Percentiles rank a stretch among this genome's conserved stretches.
These are phyloP conservation scores for Coniophora puteana DNA, from an alignment of 1,284 basidiomycete genomes.

Conservation along the genomic window DNA sequence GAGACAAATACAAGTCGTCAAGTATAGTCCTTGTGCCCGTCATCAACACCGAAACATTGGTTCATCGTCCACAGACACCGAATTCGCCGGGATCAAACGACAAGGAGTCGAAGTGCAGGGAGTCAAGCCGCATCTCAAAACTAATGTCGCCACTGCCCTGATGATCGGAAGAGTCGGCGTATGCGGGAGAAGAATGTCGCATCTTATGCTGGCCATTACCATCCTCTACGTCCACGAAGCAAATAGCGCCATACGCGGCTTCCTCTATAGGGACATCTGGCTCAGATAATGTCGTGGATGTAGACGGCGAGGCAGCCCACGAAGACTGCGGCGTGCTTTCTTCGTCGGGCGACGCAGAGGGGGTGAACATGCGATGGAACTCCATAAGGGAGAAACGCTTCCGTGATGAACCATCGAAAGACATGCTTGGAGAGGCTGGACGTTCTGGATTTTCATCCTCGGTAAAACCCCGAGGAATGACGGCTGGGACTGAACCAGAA, in stretches of 20 bases:
- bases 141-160: conserved; percentile 31
- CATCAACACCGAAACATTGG: background rate
- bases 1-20: background rate
- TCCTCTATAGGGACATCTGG: conserved; percentile 19
- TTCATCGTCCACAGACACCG: conserved; percentile 14
- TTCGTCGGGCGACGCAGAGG: conserved; percentile 28
- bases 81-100: conserved; percentile 62
- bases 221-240: conserved; percentile 17
- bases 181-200: conserved; percentile 7
- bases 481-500: conserved; percentile 9
- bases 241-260: conserved; percentile 12
- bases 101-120: conserved; percentile 63
- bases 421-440: conserved; percentile 10
- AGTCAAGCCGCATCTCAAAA: conserved; percentile 63
- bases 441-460: conserved; percentile 15
- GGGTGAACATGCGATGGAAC: conserved; percentile 27
- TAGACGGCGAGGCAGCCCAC: conserved; percentile 8
- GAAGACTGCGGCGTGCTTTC: conserved; percentile 2
- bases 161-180: conserved; percentile 3
- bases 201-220: conserved; percentile 9
- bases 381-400: conserved; percentile 28
- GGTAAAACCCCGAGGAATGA: conserved; percentile 11
- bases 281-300: conserved; percentile 9
- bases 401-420: conserved; percentile 17
- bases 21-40: background rate